Evolutionary conservation across 2,329 filamentous ascomycete genomes (phyloP).

Genomic region (Monosporascus cannonballus): DNA sequence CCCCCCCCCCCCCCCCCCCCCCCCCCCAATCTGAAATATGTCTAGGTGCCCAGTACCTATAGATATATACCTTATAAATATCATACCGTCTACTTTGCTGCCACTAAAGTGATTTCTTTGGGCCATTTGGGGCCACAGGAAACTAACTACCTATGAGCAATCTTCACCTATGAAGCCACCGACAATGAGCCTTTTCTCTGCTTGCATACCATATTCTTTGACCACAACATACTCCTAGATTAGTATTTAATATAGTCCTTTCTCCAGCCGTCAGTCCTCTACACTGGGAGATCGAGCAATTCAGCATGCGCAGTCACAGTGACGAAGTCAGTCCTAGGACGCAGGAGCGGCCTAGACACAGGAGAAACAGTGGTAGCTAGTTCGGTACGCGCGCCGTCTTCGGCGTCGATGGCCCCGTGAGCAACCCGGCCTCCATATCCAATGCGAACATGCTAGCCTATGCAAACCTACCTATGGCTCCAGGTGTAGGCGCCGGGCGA

Average conservation of each 20-base stretch:
- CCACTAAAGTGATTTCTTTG: too few species aligned
- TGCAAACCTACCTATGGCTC: neutral
- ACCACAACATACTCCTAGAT: slow-evolving; percentile 1
- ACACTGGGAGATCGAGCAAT: slow-evolving; percentile 2
- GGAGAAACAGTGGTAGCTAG: slow-evolving; percentile 16
- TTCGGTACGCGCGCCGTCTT: slow-evolving; percentile 17
- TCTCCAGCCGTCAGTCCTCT: neutral
- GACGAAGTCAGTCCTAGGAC: slow-evolving; percentile 14
- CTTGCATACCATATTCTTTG: slow-evolving; percentile 2
- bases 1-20: too few species aligned
- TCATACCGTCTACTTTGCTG: too few species aligned
- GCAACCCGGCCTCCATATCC: slow-evolving; percentile 16
- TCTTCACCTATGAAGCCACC: neutral
- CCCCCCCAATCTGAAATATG: too few species aligned
- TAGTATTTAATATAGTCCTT: neutral
- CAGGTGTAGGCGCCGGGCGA: neutral
- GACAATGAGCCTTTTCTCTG: slow-evolving; percentile 10
- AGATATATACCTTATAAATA: too few species aligned
- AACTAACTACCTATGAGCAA: neutral
- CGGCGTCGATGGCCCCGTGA: slow-evolving; percentile 22
- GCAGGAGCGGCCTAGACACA: slow-evolving; percentile 9
- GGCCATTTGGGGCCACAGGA: neutral
- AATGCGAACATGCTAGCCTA: neutral
- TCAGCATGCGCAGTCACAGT: slow-evolving; percentile 9
- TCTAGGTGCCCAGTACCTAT: too few species aligned